Evolutionary conservation across 371 early-diverging fungal genomes (phyloP), one percentile per base, ranked within the genome.

Genomic region (Agmasoma carcini): DNA sequence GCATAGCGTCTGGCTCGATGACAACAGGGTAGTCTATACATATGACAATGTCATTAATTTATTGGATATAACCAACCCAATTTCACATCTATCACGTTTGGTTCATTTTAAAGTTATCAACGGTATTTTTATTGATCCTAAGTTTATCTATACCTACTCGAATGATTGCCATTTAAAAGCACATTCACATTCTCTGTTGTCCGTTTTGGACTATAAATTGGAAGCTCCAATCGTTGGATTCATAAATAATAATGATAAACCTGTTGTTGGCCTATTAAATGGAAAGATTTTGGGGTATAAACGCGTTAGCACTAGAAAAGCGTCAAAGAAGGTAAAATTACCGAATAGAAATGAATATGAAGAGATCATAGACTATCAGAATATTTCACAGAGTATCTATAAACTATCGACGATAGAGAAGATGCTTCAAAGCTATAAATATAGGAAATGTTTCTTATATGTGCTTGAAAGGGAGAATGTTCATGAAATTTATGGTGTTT

Each of bases 61-160:
- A 29, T 27, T 60, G 27, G 39, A 51, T 14, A 27, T n/a, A n/a
- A n/a, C n/a, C n/a, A n/a, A n/a, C n/a, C n/a, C n/a, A n/a, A n/a
- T n/a, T n/a, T n/a, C n/a, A n/a, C n/a, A n/a, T n/a, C n/a, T n/a
- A n/a, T n/a, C n/a, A n/a, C n/a, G n/a, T n/a, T n/a, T n/a, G n/a
- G n/a, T n/a, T n/a, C n/a, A 67, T 38, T 53, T 53, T 4, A 62
- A 59, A 44, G 27, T 36, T 19, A 59, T 63, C 11, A 62, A 51
- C 5, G 25, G 44, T 0, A 23, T 68, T 19, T 19, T 22, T 23
- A 47, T 63, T 3, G 46, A 41, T 19, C 27, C 46, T 12, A 47
- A 47, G 11, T 45, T 25, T 6, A 49, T 68, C 0, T 63, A 47
- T 38, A 63, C 64, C 9, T 15, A 29, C 14, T 55, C 60, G 0